These are phyloP conservation scores for Trichoderma asperelloides DNA, from an alignment of 495 filamentous ascomycete genomes.

Conservation along the genomic window DNA sequence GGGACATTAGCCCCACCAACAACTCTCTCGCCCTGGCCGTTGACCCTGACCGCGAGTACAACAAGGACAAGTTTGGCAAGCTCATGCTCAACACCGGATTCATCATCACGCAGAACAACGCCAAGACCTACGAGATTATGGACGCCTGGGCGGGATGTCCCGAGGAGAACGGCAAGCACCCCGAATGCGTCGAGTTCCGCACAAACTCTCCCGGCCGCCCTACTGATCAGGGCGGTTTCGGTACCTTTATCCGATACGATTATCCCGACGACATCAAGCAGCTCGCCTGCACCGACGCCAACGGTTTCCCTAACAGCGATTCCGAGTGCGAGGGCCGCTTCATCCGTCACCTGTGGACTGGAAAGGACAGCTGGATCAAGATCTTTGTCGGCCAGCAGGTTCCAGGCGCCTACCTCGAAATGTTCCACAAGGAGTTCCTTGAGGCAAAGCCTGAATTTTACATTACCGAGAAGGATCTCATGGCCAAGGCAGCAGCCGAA, in stretches of 20 bases:
- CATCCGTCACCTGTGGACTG: slow-evolving; percentile 10
- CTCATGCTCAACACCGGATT: slow-evolving; percentile 33
- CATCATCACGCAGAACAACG: slow-evolving; percentile 29
- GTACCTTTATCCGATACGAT: slow-evolving; percentile 30
- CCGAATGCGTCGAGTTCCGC: slow-evolving; percentile 20
- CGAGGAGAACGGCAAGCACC: slow-evolving; percentile 19
- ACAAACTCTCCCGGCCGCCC: slow-evolving; percentile 18
- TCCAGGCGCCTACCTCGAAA: slow-evolving; percentile 3
- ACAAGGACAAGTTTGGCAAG: slow-evolving; percentile 23
- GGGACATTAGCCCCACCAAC: slow-evolving; percentile 33
- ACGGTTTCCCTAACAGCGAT: slow-evolving; percentile 11
- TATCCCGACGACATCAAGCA: slow-evolving; percentile 28
- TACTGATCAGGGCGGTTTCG: slow-evolving; percentile 34
- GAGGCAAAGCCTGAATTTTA: neutral
- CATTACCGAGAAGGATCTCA: slow-evolving; percentile 11
- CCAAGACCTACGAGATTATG: slow-evolving; percentile 28
- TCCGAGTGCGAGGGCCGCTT: slow-evolving; percentile 6
- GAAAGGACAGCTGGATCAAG: slow-evolving; percentile 11
- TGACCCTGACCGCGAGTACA: slow-evolving; percentile 24
- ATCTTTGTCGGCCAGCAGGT: slow-evolving; percentile 9
- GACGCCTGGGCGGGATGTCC: slow-evolving; percentile 31
- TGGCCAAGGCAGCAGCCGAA: neutral
- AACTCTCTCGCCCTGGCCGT: slow-evolving; percentile 35
- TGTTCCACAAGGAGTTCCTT: slow-evolving; percentile 10
- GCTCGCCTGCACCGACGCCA: slow-evolving; percentile 32